These are phyloP conservation scores for Moricandia moricandioides DNA, from an alignment of 345 rosid species.

Conservation along the genomic window DNA sequence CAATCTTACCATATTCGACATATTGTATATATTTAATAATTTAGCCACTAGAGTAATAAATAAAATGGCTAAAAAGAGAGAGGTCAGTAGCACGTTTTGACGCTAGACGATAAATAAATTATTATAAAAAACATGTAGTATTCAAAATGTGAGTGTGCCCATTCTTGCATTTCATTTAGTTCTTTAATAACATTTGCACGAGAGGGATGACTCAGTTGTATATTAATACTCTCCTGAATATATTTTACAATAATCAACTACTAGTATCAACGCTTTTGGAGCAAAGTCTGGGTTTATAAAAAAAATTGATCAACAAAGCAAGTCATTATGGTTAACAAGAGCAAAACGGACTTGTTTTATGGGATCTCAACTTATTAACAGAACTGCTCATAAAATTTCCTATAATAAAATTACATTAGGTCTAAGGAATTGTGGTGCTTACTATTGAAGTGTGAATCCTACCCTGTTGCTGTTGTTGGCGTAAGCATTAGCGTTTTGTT, in stretches of 20 bases:
- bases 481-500: no score
- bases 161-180: slow-evolving; percentile 5
- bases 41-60: background rate
- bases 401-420: background rate
- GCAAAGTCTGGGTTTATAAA: background rate
- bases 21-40: background rate
- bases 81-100: slow-evolving; percentile 15
- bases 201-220: background rate
- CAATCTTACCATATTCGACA: background rate
- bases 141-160: slow-evolving; percentile 11
- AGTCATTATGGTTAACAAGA: background rate
- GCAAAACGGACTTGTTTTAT: background rate
- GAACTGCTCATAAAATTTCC: background rate
- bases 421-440: background rate
- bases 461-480: no score
- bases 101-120: slow-evolving; percentile 4
- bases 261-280: background rate
- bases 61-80: background rate
- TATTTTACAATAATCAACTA: background rate
- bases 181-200: slow-evolving; percentile 2
- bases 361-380: background rate
- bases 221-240: background rate
- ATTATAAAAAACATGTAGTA: background rate
- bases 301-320: background rate
- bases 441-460: background rate